Conservation (phyloP, 2,329 filamentous ascomycete species). For the Tetracladium maxilliforme region DNA sequence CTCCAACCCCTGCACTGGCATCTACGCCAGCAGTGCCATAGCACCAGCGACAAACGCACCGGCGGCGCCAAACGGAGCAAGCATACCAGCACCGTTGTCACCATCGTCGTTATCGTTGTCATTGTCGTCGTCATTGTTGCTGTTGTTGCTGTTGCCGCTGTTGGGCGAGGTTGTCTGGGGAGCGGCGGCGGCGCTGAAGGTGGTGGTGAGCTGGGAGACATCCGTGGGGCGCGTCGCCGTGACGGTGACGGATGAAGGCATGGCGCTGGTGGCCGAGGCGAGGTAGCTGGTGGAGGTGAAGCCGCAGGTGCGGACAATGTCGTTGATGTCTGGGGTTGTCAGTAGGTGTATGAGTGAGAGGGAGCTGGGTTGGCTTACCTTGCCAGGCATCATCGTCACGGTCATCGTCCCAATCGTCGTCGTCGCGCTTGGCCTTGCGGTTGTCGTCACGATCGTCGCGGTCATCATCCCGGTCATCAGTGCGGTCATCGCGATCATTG, state of each 20-base stretch:
- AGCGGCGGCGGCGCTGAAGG: conserved; percentile 7
- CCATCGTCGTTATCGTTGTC: no score
- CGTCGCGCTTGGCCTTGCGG: no score
- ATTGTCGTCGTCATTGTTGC: conserved; percentile 14
- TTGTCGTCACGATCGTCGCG: no score
- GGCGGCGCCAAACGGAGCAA: no score
- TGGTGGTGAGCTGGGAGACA: conserved; percentile 18
- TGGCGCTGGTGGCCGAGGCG: conserved; percentile 7
- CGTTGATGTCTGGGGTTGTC: conserved; percentile 17
- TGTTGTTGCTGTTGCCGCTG: background rate
- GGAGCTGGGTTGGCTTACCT: no score
- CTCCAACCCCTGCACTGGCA: conserved; percentile 23
- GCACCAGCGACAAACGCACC: no score
- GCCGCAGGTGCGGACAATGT: conserved; percentile 18
- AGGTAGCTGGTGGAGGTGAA: conserved; percentile 16
- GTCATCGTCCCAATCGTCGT: no score
- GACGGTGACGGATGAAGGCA: conserved; percentile 14
- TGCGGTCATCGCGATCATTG: no score
- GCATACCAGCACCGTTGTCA: no score
- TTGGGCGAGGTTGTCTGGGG: background rate
- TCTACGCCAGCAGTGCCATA: conserved; percentile 9
- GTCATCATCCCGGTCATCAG: no score
- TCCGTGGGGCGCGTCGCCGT: conserved; percentile 16
- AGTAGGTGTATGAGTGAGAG: no score
- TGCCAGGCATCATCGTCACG: no score